These are phyloP conservation scores for Phaeomoniella chlamydospora DNA, from an alignment of 2,329 filamentous ascomycete species.

Conservation along the genomic window DNA sequence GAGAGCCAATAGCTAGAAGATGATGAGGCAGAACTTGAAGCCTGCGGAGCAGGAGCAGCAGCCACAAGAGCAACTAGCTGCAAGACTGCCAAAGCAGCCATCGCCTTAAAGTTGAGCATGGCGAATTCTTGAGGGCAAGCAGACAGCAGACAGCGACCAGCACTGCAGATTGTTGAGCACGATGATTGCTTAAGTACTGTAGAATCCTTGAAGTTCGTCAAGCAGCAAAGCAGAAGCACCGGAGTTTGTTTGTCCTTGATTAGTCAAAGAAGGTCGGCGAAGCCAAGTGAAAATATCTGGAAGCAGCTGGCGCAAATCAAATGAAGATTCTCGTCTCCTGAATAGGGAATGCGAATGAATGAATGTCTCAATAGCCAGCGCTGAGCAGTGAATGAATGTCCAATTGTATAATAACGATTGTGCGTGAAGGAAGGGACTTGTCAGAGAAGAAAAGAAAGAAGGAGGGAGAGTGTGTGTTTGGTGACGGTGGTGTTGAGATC, in stretches of 20 bases:
- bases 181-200: no score
- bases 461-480: no score
- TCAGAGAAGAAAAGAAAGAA: no score
- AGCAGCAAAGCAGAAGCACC: no score
- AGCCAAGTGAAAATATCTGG: no score
- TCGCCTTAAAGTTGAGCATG: neutral
- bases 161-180: neutral
- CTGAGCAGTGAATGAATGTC: neutral
- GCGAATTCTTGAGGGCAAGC: neutral
- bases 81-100: neutral
- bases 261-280: no score
- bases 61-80: neutral
- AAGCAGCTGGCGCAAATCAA: no score
- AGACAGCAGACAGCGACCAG: neutral
- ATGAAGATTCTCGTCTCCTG: neutral
- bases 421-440: neutral
- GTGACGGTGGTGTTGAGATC: neutral
- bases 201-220: no score
- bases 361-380: neutral
- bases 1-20: slow-evolving; percentile 55
- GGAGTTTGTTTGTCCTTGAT: no score
- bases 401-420: no score
- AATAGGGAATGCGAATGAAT: neutral
- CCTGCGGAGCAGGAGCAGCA: slow-evolving; percentile 1
- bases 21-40: slow-evolving; percentile 2